Conservation (phyloP, 148 eudicot genomes). For the Fagopyrum tataricum region DNA sequence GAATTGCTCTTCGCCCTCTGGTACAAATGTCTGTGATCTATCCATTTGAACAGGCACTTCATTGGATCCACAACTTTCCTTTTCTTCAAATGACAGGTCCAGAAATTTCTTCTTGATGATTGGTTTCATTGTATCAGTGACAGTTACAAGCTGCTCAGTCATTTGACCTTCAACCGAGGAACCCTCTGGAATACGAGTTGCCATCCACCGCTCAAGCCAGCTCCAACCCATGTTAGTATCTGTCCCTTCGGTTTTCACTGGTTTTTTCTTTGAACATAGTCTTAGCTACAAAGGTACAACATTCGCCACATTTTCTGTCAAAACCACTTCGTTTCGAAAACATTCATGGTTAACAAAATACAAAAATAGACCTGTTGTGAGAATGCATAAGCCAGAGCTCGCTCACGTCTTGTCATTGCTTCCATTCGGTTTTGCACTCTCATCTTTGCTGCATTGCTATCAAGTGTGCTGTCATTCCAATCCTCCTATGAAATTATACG, state of each 20-base stretch:
- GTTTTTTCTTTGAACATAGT: constrained; percentile 68
- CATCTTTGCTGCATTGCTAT: constrained; percentile 57
- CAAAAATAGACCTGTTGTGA: constrained; percentile 53
- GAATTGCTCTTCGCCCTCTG: constrained; percentile 19
- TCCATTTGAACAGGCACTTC: constrained; percentile 48
- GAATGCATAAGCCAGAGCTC: constrained; percentile 85
- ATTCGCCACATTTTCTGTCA: background rate
- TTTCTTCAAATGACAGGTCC: constrained; percentile 55
- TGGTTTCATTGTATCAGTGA: constrained; percentile 21
- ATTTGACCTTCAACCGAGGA: constrained; percentile 26
- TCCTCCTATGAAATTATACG: constrained; percentile 39
- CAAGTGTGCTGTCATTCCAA: constrained; percentile 80
- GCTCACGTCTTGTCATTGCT: constrained; percentile 85
- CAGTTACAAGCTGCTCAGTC: constrained; percentile 30
- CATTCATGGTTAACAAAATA: background rate
- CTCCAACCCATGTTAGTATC: constrained; percentile 65
- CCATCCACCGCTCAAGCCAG: constrained; percentile 97
- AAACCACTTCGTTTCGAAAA: background rate
- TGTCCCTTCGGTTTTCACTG: constrained; percentile 28
- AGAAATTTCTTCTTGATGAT: constrained; percentile 24
- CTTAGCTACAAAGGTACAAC: constrained; percentile 36
- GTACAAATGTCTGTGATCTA: constrained; percentile 15
- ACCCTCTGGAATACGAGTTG: constrained; percentile 56
- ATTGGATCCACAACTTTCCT: constrained; percentile 86
- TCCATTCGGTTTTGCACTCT: constrained; percentile 58